Conservation (phyloP, 495 filamentous ascomycete species). For the Chaetomium tenue region DNA sequence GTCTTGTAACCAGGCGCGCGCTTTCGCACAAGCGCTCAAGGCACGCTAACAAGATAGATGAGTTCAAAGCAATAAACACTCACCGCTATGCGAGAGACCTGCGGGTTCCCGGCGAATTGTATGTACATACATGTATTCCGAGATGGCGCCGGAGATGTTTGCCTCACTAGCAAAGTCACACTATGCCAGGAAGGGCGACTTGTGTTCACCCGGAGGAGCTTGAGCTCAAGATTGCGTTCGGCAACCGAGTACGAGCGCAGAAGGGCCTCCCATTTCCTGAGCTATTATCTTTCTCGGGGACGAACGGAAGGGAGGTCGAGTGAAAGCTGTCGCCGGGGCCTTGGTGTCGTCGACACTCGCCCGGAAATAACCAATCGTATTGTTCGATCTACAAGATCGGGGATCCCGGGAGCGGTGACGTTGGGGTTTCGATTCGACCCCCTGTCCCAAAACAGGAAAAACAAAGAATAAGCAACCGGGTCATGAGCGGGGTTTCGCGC, state of each 20-base stretch:
- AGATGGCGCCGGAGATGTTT: conserved; percentile 2
- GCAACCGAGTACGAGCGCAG: neutral
- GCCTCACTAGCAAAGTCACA: neutral
- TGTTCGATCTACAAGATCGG: conserved; percentile 1
- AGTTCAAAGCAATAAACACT: neutral
- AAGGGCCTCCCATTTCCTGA: neutral
- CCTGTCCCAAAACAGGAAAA: conserved; percentile 9
- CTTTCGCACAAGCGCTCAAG: neutral
- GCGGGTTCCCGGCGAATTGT: conserved; percentile 7
- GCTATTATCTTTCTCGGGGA: neutral
- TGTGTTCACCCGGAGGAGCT: neutral
- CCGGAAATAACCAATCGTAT: neutral
- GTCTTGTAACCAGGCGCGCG: neutral
- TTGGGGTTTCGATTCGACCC: neutral
- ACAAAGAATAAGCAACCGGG: conserved; percentile 18
- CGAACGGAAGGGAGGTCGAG: neutral
- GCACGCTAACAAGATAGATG: neutral
- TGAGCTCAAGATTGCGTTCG: neutral
- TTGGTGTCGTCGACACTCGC: neutral
- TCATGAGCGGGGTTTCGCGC: neutral
- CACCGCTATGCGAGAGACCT: neutral
- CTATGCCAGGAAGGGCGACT: neutral
- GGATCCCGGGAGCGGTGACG: neutral
- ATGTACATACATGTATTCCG: neutral
- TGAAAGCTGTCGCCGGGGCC: neutral